A percentile compares a stretch with the other conserved stretches of the same genome.
Evolutionary conservation across 1,284 basidiomycete genomes (phyloP).

Genomic region (Moesziomyces parantarcticus): DNA sequence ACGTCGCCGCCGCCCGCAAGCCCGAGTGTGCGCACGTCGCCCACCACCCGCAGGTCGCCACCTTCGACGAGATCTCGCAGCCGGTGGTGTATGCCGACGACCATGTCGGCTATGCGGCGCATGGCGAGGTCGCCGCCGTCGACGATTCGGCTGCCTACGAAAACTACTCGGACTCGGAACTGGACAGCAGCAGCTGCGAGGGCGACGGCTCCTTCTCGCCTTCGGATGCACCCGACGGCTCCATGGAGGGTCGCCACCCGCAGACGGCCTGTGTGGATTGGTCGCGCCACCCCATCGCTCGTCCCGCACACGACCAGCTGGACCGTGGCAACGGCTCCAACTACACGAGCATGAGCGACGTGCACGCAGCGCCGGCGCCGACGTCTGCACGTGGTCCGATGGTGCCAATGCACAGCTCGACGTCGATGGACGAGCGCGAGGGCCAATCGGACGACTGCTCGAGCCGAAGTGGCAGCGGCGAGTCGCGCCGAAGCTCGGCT

Average conservation of each 20-base stretch:
- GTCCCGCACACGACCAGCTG: constrained; percentile 11
- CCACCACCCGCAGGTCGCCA: constrained; percentile 37
- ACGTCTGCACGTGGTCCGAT: background rate
- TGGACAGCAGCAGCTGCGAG: constrained; percentile 48
- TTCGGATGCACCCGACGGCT: constrained; percentile 26
- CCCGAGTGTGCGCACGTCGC: constrained; percentile 21
- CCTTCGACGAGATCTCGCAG: constrained; percentile 20
- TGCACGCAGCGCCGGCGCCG: constrained; percentile 14
- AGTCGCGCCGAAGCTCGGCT: constrained; percentile 47
- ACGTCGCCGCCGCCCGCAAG: constrained; percentile 34
- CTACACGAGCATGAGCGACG: constrained; percentile 40
- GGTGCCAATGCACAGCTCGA: constrained; percentile 18
- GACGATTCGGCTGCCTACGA: constrained; percentile 21
- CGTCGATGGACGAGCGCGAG: constrained; percentile 39
- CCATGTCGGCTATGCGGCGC: constrained; percentile 11
- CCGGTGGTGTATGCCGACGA: constrained; percentile 28
- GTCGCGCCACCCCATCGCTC: constrained; percentile 26
- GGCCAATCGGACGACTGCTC: constrained; percentile 42
- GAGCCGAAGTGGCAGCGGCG: constrained; percentile 50
- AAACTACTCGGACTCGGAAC: constrained; percentile 42
- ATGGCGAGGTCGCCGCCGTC: constrained; percentile 8
- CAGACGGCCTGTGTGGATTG: constrained; percentile 34
- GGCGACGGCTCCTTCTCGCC: constrained; percentile 40
- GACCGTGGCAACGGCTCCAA: constrained; percentile 16
- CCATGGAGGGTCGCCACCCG: constrained; percentile 14